A percentile compares a stretch with the other conserved stretches of the same genome.
phyloP scores from a whole-genome alignment of 495 filamentous ascomycete genomes.

The Letharia columbiana region DNA sequence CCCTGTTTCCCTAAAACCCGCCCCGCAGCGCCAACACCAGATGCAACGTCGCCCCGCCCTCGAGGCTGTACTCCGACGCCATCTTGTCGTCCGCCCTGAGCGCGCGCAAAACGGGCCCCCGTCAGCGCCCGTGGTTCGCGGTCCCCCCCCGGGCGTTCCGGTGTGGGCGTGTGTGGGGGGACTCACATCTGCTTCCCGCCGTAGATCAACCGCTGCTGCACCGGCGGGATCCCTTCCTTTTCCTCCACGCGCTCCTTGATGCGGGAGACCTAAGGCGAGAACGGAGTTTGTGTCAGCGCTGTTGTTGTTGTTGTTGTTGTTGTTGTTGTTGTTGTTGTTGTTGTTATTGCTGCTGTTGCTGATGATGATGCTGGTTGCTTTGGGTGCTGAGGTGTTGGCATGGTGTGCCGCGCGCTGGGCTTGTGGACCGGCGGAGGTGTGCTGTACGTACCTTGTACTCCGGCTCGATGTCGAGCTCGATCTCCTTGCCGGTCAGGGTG shows the following conservation, averaged over 20 bases:
- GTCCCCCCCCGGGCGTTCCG: no score
- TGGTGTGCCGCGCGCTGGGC: no score
- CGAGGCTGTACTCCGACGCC: slow-evolving; percentile 75
- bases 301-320: background rate
- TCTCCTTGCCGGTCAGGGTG: slow-evolving; percentile 96
- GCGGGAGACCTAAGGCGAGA: slow-evolving; percentile 57
- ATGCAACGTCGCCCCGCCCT: slow-evolving; percentile 89
- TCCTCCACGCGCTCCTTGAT: slow-evolving; percentile 99
- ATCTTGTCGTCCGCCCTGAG: slow-evolving; percentile 84
- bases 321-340: background rate
- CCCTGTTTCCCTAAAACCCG: slow-evolving; percentile 34
- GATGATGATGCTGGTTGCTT: no score
- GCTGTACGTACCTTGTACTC: slow-evolving; percentile 64
- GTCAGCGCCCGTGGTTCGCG: no score
- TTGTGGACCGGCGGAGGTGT: no score
- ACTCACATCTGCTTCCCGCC: slow-evolving; percentile 93
- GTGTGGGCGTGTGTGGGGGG: background rate
- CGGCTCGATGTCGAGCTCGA: slow-evolving; percentile 91
- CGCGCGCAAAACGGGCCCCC: no score
- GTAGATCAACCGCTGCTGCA: slow-evolving; percentile 92
- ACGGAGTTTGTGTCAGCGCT: background rate
- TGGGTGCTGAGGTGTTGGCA: no score
- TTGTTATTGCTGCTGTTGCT: no score
- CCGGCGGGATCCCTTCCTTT: slow-evolving; percentile 95
- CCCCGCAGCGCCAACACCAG: slow-evolving; percentile 89